Conservation (phyloP, 176 grass and related monocot species). For the Poa pratensis region DNA sequence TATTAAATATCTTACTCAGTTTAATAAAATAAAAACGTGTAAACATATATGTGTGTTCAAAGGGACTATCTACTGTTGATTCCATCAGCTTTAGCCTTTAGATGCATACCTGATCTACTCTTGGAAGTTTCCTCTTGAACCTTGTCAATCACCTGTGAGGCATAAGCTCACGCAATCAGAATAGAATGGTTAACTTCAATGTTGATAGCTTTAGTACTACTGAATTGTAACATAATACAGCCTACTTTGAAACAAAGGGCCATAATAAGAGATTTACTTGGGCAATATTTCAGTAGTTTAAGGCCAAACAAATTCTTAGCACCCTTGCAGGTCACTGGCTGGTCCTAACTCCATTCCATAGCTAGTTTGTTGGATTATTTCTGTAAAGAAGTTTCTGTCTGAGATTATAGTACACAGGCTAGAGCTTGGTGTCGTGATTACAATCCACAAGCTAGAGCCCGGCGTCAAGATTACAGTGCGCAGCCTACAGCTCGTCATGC, state of each 20-base stretch:
- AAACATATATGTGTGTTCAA: background rate
- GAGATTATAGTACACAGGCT: background rate
- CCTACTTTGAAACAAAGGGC: too few relatives aligned
- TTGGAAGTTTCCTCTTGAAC: conserved; percentile 99
- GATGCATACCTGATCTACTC: conserved; percentile 76
- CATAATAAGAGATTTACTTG: conserved; percentile 20
- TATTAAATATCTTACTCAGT: background rate
- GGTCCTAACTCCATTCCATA: background rate
- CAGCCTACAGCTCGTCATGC: background rate
- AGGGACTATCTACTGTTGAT: background rate
- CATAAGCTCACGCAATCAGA: conserved; percentile 30
- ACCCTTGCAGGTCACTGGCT: background rate
- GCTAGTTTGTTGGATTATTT: background rate
- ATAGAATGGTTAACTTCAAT: conserved; percentile 26
- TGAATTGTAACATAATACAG: background rate
- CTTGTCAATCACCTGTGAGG: conserved; percentile 89
- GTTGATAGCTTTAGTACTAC: background rate
- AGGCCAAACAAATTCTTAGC: background rate
- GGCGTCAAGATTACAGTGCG: background rate
- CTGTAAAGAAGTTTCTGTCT: background rate
- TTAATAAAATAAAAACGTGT: background rate
- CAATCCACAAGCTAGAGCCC: background rate
- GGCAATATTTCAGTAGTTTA: background rate
- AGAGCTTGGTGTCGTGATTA: background rate
- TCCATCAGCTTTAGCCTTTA: background rate